phyloP scores from a whole-genome alignment of 2,329 filamentous ascomycete species.

The Cercospora zeina region DNA sequence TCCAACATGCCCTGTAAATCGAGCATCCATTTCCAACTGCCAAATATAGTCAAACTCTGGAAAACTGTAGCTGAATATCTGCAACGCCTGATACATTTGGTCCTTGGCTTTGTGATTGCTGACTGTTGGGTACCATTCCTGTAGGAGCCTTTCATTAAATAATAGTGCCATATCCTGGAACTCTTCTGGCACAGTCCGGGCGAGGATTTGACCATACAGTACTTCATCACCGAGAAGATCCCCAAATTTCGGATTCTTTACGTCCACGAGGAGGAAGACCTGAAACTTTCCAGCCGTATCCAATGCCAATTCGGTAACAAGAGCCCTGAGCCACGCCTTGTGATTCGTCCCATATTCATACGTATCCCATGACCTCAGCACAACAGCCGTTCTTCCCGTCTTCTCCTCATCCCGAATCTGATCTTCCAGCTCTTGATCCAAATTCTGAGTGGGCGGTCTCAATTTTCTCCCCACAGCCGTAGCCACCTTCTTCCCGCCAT shows the following conservation, averaged over 20 bases:
- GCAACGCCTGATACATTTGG: constrained; percentile 67
- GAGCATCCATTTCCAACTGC: constrained; percentile 86
- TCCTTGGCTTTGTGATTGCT: constrained; percentile 69
- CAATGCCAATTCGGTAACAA: constrained; percentile 78
- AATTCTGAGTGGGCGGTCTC: not conserved
- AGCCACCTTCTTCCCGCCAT: not conserved
- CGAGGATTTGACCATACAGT: constrained; percentile 53
- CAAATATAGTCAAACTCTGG: constrained; percentile 57
- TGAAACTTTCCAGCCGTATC: constrained; percentile 81
- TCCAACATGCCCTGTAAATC: constrained; percentile 69
- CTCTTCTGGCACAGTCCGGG: constrained; percentile 64
- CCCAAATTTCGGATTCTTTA: constrained; percentile 68
- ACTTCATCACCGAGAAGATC: constrained; percentile 69
- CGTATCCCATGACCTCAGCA: constrained; percentile 78
- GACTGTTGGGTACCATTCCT: constrained; percentile 67
- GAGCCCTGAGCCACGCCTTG: constrained; percentile 72
- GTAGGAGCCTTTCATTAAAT: constrained; percentile 86
- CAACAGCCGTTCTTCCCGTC: constrained; percentile 37
- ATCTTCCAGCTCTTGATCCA: not conserved
- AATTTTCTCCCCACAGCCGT: not conserved
- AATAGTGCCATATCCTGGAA: constrained; percentile 85
- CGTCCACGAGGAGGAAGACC: constrained; percentile 77
- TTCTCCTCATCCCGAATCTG: not conserved
- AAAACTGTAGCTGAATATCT: constrained; percentile 49
- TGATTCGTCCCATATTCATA: constrained; percentile 75